phyloP scores from a whole-genome alignment of 352 stramenopile species.

The Albugo candida region DNA sequence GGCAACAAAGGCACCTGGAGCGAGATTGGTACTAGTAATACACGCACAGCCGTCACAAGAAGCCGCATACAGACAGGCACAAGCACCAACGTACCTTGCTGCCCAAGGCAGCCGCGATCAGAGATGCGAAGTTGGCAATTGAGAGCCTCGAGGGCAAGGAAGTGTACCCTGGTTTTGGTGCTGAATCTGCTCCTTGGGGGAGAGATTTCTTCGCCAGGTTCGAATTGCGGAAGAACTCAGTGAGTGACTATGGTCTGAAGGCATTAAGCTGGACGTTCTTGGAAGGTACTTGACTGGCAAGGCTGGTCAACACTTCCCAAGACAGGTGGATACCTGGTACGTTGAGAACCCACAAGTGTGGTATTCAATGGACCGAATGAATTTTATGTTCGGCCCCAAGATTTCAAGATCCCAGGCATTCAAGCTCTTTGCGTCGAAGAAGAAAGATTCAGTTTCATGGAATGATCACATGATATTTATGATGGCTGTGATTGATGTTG shows the following conservation, averaged over 20 bases:
- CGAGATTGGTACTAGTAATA: too few relatives aligned
- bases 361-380: not conserved
- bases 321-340: not conserved
- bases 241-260: not conserved
- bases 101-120: not conserved
- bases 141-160: not conserved
- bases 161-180: not conserved
- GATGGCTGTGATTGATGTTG: too few relatives aligned
- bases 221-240: not conserved
- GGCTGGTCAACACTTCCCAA: not conserved
- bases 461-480: too few relatives aligned
- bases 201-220: not conserved
- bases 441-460: too few relatives aligned
- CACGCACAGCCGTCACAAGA: too few relatives aligned
- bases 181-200: not conserved
- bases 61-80: too few relatives aligned
- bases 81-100: too few relatives aligned
- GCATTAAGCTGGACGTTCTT: not conserved
- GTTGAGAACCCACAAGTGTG: not conserved
- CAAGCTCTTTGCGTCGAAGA: too few relatives aligned
- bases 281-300: not conserved
- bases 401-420: not conserved
- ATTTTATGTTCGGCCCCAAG: not conserved
- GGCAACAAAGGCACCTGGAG: too few relatives aligned
- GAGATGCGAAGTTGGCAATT: not conserved